These are phyloP conservation scores for Chrysochromulina tobinii DNA, from an alignment of 78 protist genomes.

Conservation along the genomic window DNA sequence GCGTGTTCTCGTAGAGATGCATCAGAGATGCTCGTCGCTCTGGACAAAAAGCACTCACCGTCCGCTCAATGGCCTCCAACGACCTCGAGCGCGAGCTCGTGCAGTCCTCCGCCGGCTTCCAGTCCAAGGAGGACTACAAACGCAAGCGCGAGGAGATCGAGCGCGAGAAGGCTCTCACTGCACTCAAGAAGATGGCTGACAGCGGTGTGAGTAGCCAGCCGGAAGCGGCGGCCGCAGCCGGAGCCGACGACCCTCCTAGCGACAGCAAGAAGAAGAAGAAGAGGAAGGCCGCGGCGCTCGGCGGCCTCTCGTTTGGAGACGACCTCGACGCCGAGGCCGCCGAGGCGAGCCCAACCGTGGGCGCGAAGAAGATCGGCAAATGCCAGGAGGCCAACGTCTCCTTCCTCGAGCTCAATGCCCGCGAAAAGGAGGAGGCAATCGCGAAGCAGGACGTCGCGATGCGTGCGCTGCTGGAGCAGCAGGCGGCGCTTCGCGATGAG, in stretches of 20 bases:
- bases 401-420: background rate
- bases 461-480: background rate
- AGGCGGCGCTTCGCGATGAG: background rate
- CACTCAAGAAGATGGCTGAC: background rate
- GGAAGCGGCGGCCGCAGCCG: background rate
- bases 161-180: background rate
- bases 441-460: background rate
- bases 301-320: constrained; percentile 10
- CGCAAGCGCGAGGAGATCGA: constrained; percentile 22
- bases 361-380: background rate
- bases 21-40: no score
- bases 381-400: background rate
- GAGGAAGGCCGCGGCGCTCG: background rate
- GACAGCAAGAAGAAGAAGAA: background rate
- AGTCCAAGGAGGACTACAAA: background rate
- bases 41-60: no score
- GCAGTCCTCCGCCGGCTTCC: background rate
- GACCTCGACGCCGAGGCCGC: background rate
- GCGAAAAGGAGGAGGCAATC: background rate
- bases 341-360: background rate
- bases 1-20: no score
- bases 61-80: background rate
- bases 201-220: background rate
- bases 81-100: background rate
- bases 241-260: no score